Evolutionary conservation across 345 rosid species (phyloP), one percentile per base, ranked within the genome.

Genomic region (Firmiana major): DNA sequence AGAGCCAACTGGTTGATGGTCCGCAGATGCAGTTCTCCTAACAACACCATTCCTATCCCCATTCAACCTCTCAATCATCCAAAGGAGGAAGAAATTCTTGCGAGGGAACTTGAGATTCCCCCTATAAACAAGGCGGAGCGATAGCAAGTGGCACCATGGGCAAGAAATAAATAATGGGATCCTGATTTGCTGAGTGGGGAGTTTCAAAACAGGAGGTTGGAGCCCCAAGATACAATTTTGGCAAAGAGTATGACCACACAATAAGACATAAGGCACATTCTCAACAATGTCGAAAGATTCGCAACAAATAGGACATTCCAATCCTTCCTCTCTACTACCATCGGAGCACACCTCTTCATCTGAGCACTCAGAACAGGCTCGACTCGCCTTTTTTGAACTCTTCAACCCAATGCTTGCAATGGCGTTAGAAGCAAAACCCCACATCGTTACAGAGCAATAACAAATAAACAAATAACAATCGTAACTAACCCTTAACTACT

Each of bases 1-100:
- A 40, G 85, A 76, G 63, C 75, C 66, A 57, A 58, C 76, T 12
- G 83, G 70, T 28, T 81, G 87, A 31, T 83, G 84, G 67, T 82
- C 84, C 72, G 75, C 85, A n/a, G 62, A 76, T 53, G 65, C 67
- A 4, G 74, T 28, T 69, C 73, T 48, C 73, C 73, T 15, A 2
- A 16, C 22, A 16, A 15, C 3, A 4, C 73, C 73, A 69, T 69
- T 13, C 74, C 88, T 83, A 71, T 88, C 89, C 22, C 89, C 90
- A 76, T 88, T 87, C 78, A 87, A 72, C 85, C 88, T 84, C 85
- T 91, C 95, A 55, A 91, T 86, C 95, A 91, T 91, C 93, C 93
- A 89, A 0, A 91, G 84, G n/a, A 91, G 84, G 81, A 87, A 88
- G 78, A 82, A 91, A 53, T 91, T 91, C 79, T 91, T 89, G 40